phyloP scores from a whole-genome alignment of 345 rosid genomes.

The Limnanthes douglasii region DNA sequence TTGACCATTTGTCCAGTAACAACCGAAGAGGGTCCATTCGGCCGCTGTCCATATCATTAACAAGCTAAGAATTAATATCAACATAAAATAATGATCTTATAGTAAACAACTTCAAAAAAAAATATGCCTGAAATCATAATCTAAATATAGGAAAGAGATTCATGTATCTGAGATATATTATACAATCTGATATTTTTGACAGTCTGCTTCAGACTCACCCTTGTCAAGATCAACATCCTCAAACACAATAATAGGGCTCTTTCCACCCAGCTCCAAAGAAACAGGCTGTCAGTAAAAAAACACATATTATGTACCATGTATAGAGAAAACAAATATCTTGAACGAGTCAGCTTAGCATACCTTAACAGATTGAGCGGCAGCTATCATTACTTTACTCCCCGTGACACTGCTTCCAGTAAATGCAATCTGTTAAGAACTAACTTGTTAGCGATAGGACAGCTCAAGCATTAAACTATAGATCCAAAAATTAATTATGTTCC shows the following conservation, averaged over 20 bases:
- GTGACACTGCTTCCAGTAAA: slow-evolving; percentile 94
- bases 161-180: too few relatives aligned
- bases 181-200: background rate
- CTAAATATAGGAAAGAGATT: background rate
- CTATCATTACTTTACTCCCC: slow-evolving; percentile 69
- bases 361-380: slow-evolving; percentile 81
- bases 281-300: slow-evolving; percentile 52
- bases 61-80: background rate
- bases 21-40: slow-evolving; percentile 79
- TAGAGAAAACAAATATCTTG: background rate
- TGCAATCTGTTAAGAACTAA: slow-evolving; percentile 38
- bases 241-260: slow-evolving; percentile 87
- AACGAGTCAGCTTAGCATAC: slow-evolving; percentile 19
- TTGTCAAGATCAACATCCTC: slow-evolving; percentile 86
- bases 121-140: background rate
- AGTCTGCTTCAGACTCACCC: slow-evolving; percentile 28
- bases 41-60: slow-evolving; percentile 36
- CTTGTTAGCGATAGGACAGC: slow-evolving; percentile 7
- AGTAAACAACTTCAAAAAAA: slow-evolving; percentile 1
- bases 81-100: slow-evolving; percentile 3
- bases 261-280: slow-evolving; percentile 91
- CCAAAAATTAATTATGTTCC: background rate
- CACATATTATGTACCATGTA: background rate
- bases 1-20: slow-evolving; percentile 98
- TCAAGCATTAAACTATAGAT: too few relatives aligned